A percentile compares a stretch with the other conserved stretches of the same genome.
These are phyloP conservation scores for Mortierella polycephala DNA, from an alignment of 371 early-diverging fungal genomes.

Conservation along the genomic window DNA sequence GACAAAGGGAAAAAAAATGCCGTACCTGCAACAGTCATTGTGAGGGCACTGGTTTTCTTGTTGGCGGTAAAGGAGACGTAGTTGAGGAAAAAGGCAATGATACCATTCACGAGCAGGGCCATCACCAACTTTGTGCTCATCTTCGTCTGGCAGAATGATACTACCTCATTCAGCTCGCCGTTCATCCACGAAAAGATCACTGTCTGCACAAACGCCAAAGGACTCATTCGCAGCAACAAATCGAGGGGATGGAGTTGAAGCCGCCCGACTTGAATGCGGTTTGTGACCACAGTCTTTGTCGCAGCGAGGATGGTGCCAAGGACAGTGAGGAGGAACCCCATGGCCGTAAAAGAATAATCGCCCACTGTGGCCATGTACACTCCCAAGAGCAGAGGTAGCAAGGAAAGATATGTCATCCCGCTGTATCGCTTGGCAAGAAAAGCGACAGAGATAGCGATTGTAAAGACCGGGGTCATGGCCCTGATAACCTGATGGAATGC, in stretches of 20 bases:
- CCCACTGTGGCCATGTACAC: conserved; percentile 87
- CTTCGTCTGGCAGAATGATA: conserved; percentile 60
- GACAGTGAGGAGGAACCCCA: conserved; percentile 83
- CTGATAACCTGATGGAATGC: conserved; percentile 90
- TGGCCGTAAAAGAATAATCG: conserved; percentile 78
- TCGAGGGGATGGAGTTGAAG: conserved; percentile 86
- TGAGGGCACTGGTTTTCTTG: conserved; percentile 84
- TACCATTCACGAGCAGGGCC: conserved; percentile 78
- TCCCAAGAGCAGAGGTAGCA: conserved; percentile 79
- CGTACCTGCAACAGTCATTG: conserved; percentile 88
- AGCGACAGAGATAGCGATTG: conserved; percentile 72
- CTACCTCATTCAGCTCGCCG: conserved; percentile 74
- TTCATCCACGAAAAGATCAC: conserved; percentile 70
- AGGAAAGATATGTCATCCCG: conserved; percentile 67
- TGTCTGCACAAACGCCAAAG: conserved; percentile 82
- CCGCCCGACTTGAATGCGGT: conserved; percentile 80
- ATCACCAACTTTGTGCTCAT: conserved; percentile 59
- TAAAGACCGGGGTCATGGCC: conserved; percentile 88
- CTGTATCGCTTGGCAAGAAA: conserved; percentile 70
- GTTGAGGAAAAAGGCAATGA: conserved; percentile 87
- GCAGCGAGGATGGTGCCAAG: conserved; percentile 85
- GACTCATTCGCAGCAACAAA: conserved; percentile 84
- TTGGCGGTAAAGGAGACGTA: conserved; percentile 86
- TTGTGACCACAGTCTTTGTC: conserved; percentile 87
- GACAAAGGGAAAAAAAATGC: neutral